Conservation (phyloP, 1,139 yeast genomes). For the Debaryomycetaceae sp. region DNA sequence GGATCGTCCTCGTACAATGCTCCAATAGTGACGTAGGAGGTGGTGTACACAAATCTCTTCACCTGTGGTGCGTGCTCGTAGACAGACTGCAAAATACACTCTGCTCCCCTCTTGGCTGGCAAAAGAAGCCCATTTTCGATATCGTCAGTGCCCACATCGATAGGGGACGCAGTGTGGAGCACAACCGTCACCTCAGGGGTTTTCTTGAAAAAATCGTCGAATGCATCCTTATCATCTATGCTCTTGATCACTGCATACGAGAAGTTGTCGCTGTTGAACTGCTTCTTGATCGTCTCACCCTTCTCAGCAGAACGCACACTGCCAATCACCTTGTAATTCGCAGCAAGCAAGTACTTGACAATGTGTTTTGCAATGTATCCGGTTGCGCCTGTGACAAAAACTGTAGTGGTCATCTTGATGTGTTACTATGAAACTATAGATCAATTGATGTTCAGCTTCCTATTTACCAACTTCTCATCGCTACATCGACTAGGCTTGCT, state of each 20-base stretch:
- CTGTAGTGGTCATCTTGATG: constrained; percentile 6
- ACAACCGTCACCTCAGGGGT: constrained; percentile 25
- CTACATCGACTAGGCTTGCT: no score
- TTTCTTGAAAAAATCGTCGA: constrained; percentile 25
- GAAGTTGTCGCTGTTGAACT: constrained; percentile 16
- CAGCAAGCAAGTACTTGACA: constrained; percentile 19
- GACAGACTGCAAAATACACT: constrained; percentile 25
- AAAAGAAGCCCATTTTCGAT: constrained; percentile 26
- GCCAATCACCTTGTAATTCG: constrained; percentile 32
- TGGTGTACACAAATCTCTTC: constrained; percentile 25
- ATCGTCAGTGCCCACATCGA: constrained; percentile 23
- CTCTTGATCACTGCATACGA: constrained; percentile 26
- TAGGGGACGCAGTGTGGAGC: constrained; percentile 35
- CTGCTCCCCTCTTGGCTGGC: constrained; percentile 36
- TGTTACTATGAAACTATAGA: no score
- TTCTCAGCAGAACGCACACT: constrained; percentile 32
- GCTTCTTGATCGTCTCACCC: constrained; percentile 24
- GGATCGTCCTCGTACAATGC: constrained; percentile 4
- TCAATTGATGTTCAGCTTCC: no score
- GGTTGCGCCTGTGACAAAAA: constrained; percentile 39
- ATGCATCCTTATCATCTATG: constrained; percentile 25
- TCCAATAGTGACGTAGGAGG: constrained; percentile 25
- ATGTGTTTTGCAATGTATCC: constrained; percentile 38
- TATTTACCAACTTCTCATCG: no score
- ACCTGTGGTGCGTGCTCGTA: constrained; percentile 21